Conservation (phyloP, 805 yeast genomes). For the Hanseniaspora jakobsenii region DNA sequence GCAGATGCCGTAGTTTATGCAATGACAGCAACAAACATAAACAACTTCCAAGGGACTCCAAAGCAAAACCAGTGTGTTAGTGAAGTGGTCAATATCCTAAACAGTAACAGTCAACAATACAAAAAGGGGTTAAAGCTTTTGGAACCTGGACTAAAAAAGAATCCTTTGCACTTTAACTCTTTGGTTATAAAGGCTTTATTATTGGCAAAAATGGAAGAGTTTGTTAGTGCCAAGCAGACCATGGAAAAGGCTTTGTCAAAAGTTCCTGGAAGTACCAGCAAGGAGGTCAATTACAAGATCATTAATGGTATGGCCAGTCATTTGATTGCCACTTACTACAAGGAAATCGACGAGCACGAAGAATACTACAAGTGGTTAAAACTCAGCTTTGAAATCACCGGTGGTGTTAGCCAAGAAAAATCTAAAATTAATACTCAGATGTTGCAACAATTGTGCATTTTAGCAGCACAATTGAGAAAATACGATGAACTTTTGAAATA, state of each 20-base stretch:
- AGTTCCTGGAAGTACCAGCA: conserved; percentile 34
- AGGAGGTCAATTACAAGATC: conserved; percentile 36
- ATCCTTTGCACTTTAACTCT: conserved; percentile 64
- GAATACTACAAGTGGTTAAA: conserved; percentile 72
- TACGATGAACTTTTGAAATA: conserved; percentile 49
- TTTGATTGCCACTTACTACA: conserved; percentile 70
- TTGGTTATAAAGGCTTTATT: conserved; percentile 74
- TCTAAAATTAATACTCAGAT: conserved; percentile 64
- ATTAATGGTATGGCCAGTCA: conserved; percentile 44
- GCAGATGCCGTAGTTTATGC: conserved; percentile 9
- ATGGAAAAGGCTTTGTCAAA: conserved; percentile 50
- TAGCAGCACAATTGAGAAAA: conserved; percentile 73
- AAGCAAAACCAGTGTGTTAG: conserved; percentile 70
- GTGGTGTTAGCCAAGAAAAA: conserved; percentile 32
- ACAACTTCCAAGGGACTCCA: conserved; percentile 21
- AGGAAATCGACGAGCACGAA: conserved; percentile 52
- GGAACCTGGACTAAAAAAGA: conserved; percentile 65
- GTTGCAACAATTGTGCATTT: conserved; percentile 65
- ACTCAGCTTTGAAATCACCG: conserved; percentile 62
- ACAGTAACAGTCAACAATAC: conserved; percentile 54
- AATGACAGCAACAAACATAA: conserved; percentile 4
- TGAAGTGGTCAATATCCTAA: conserved; percentile 74
- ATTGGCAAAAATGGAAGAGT: conserved; percentile 44
- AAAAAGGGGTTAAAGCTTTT: conserved; percentile 69
- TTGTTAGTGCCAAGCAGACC: conserved; percentile 50